Base-by-base conservation (phyloP, 305 asterid species). In the Salvia sclarea region DNA sequence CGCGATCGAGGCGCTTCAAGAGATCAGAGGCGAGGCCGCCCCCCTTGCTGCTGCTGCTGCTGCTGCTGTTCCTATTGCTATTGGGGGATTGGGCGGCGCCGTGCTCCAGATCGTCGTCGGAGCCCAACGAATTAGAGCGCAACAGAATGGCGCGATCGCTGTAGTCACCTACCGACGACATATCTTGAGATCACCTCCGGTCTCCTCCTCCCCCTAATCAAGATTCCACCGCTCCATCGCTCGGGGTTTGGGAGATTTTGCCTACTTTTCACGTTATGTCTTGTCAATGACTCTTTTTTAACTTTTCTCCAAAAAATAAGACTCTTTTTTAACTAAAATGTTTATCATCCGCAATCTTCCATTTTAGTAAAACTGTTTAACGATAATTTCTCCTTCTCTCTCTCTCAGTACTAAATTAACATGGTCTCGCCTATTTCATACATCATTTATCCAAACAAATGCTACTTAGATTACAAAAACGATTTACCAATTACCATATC, bases 1-100 rank as follows among this genome's bases (percentile, higher is more conserved):
- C 87, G 41, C 89, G 88, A 88, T 93, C 98, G 65, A 90, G 76
- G 0, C 97, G 88, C 75, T 88, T 87, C 62, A 93, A 69, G 18
- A 90, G 83, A 88, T 93, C 97, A 57, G 80, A 76, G 22, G 81
- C 84, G 20, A 78, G 67, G 24, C 80, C 56, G 22, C 80, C 60
- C 6, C 85, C 80, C 68, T 78, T 84, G 49, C 52, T 74, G 76
- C 17, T 52, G 58, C 11, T 1, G 76, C 74, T 71, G 73, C 78
- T 63, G 75, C 60, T 70, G 30, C 18, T 78, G 33, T 14, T 58
- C 28, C 70, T 60, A 71, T 40, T 71, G 76, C 82, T 63, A 1
- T 79, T 80, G 44, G 94, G 78, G 7, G 83, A 73, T 48, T 80
- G 94, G 24, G 72, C 56, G 24, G 70, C 64, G 6, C 85, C 85